Percentiles rank a stretch among this genome's conserved stretches.
Conservation (phyloP, 192 early-diverging fungal genomes). For the Neocallimastix lanati region DNA sequence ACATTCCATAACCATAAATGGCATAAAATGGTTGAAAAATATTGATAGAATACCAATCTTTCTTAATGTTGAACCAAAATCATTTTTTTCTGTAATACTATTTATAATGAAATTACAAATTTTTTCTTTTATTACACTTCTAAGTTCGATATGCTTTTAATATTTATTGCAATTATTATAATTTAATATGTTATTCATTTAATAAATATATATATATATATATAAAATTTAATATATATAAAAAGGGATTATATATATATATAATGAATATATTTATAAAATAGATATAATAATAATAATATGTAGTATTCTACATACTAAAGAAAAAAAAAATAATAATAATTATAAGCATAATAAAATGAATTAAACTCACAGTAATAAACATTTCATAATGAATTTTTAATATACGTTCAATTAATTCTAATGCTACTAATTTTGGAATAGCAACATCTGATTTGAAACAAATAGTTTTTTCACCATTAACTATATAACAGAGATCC, state of each 20-base stretch:
- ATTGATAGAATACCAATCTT: constrained; percentile 33
- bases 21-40: constrained; percentile 8
- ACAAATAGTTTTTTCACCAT: constrained; percentile 47
- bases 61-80: constrained; percentile 55
- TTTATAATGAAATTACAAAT: constrained; percentile 49
- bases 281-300: no score
- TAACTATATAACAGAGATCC: constrained; percentile 68
- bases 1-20: constrained; percentile 53
- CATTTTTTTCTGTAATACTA: constrained; percentile 64
- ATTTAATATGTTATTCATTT: no score
- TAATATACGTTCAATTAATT: constrained; percentile 81
- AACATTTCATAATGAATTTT: constrained; percentile 61
- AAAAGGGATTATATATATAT: no score
- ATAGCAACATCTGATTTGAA: constrained; percentile 16
- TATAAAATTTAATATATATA: no score
- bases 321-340: no score
- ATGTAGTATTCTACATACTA: no score
- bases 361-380: constrained; percentile 37
- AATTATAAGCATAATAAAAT: no score
- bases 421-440: constrained; percentile 63
- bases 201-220: no score
- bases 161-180: no score
- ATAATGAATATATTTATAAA: no score
- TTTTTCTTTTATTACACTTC: not conserved
- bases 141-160: not conserved